Conservation (phyloP, 495 filamentous ascomycete genomes). For the Xanthoparmelia taractica region DNA sequence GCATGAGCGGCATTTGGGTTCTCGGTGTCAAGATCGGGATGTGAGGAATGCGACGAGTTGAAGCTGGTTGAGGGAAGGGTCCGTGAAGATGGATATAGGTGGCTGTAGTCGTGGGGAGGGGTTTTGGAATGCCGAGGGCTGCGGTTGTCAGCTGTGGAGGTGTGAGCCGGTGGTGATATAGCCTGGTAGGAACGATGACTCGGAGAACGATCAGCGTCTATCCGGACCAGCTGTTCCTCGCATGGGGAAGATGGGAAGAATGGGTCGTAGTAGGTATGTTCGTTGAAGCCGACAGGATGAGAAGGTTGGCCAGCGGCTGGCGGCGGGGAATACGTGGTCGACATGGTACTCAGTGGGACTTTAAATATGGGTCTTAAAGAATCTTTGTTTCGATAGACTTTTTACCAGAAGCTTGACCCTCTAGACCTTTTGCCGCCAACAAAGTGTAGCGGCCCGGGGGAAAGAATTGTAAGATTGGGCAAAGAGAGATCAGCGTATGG, state of each 20-base stretch:
- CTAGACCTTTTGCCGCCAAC: conserved; percentile 5
- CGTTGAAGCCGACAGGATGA: conserved; percentile 26
- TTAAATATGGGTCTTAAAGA: conserved; percentile 10
- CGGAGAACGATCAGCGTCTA: conserved; percentile 20
- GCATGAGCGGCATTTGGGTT: conserved; percentile 11
- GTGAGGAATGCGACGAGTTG: conserved; percentile 1
- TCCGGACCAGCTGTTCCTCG: conserved; percentile 24
- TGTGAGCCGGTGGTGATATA: conserved; percentile 19
- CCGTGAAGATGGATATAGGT: conserved; percentile 6
- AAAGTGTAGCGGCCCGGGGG: conserved; percentile 9
- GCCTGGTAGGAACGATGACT: conserved; percentile 14
- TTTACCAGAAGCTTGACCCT: neutral
- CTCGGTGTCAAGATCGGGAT: conserved; percentile 11
- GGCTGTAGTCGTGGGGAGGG: conserved; percentile 5
- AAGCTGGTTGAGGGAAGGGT: conserved; percentile 7
- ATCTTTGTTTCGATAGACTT: conserved; percentile 5
- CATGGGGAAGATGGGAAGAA: conserved; percentile 23
- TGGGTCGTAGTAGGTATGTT: conserved; percentile 25
- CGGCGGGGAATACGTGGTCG: conserved; percentile 14
- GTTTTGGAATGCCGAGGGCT: conserved; percentile 4
- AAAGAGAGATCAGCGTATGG: neutral
- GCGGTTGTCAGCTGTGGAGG: conserved; percentile 1
- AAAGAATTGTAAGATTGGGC: neutral
- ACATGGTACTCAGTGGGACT: conserved; percentile 10
- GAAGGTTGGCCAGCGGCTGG: conserved; percentile 13